A percentile compares a stretch with the other conserved stretches of the same genome.
phyloP scores from a whole-genome alignment of 139 green algal genomes.

The Chlorella sp. region DNA sequence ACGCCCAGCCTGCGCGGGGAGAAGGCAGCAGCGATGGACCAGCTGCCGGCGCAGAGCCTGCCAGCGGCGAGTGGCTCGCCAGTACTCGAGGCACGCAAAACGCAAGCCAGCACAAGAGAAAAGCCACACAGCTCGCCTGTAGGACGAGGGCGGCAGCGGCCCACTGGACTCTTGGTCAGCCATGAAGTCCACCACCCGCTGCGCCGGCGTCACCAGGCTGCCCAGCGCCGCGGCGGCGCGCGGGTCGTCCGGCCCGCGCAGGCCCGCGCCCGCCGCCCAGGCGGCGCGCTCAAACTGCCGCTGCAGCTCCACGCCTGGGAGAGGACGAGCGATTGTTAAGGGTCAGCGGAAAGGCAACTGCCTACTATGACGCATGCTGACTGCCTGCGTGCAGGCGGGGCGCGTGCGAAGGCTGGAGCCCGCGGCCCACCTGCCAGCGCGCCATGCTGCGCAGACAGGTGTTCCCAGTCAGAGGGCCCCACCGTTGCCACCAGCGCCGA shows the following conservation, averaged over 20 bases:
- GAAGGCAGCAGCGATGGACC: background rate
- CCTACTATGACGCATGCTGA: too few species aligned
- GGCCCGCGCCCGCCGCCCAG: too few species aligned
- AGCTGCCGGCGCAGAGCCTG: background rate
- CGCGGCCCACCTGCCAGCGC: conserved; percentile 71
- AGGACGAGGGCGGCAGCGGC: conserved; percentile 66
- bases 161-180: conserved; percentile 16
- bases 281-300: too few species aligned
- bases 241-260: too few species aligned
- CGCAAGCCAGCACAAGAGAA: background rate
- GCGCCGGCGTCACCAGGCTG: conserved; percentile 69
- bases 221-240: conserved; percentile 69
- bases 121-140: conserved; percentile 41
- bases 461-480: conserved; percentile 61
- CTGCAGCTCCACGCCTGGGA: too few species aligned
- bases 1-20: conserved; percentile 63
- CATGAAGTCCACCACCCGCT: conserved; percentile 78
- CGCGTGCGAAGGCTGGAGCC: too few species aligned
- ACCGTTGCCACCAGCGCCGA: conserved; percentile 74
- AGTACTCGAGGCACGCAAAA: background rate
- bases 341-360: too few species aligned
- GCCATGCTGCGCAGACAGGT: conserved; percentile 49
- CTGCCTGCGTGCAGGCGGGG: too few species aligned
- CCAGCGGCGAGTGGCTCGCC: background rate
- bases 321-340: too few species aligned